Evolutionary conservation across 2,329 filamentous ascomycete species (phyloP).

Genomic region (Colletotrichum sp.): DNA sequence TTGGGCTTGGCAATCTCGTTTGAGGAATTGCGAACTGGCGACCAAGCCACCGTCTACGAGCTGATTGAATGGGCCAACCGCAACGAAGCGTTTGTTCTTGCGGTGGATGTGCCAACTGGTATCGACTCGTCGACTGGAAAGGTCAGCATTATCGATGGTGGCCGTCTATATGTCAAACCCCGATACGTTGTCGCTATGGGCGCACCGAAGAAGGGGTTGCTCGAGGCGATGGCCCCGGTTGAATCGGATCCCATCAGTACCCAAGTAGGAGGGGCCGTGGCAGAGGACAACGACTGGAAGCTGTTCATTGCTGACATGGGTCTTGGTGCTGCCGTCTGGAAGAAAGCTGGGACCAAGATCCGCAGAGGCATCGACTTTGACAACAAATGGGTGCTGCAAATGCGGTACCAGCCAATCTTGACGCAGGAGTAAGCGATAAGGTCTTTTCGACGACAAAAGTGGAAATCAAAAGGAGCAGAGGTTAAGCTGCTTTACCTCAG

Average conservation of each 20-base stretch:
- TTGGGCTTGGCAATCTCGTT: slow-evolving; percentile 88
- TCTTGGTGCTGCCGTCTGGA: slow-evolving; percentile 81
- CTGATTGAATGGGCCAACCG: slow-evolving; percentile 95
- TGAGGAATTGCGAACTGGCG: slow-evolving; percentile 82
- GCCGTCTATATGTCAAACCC: slow-evolving; percentile 79
- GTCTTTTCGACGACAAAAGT: background rate
- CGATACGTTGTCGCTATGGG: slow-evolving; percentile 86
- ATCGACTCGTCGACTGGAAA: slow-evolving; percentile 80
- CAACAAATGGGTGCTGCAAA: slow-evolving; percentile 80
- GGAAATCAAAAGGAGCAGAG: background rate
- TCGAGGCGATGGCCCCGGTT: slow-evolving; percentile 74
- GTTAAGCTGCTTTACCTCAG: background rate
- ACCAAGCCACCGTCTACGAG: slow-evolving; percentile 84
- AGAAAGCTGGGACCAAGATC: slow-evolving; percentile 80
- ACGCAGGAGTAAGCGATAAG: background rate
- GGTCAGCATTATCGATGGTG: slow-evolving; percentile 71
- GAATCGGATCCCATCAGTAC: slow-evolving; percentile 29
- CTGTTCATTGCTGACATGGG: slow-evolving; percentile 88
- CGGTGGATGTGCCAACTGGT: slow-evolving; percentile 90
- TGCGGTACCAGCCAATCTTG: slow-evolving; percentile 50
- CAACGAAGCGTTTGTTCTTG: slow-evolving; percentile 80
- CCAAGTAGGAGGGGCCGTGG: slow-evolving; percentile 26
- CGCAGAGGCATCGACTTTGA: slow-evolving; percentile 89
- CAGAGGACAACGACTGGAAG: slow-evolving; percentile 70
- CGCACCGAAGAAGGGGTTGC: slow-evolving; percentile 82